Conservation (phyloP, 169 alveolate species). For the Eimeria necatrix region DNA sequence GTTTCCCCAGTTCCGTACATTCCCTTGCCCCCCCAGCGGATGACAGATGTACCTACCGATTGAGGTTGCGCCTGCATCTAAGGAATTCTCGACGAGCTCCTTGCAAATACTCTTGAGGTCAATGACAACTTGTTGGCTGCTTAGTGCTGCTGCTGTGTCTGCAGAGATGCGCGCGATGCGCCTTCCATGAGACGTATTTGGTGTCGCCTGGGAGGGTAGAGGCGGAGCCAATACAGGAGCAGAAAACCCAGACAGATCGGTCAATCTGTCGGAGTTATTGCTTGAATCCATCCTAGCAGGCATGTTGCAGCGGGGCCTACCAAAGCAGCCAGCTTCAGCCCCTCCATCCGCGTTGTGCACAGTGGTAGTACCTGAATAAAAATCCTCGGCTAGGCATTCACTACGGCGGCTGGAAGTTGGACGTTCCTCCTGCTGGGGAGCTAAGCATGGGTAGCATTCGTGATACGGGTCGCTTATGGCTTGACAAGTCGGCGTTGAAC, state of each 20-base stretch:
- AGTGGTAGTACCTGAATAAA: no score
- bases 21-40: no score
- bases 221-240: conserved; percentile 2
- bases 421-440: no score
- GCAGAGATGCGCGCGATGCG: conserved; percentile 23
- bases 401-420: no score
- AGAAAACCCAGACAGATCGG: conserved; percentile 25
- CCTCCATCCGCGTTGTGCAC: no score
- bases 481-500: no score
- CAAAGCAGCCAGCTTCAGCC: neutral
- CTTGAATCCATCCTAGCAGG: neutral
- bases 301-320: neutral
- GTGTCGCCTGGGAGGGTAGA: neutral
- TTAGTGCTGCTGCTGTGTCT: conserved; percentile 51
- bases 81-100: conserved; percentile 96
- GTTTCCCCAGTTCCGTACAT: no score
- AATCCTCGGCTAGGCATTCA: no score
- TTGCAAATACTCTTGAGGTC: conserved; percentile 89
- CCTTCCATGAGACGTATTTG: neutral
- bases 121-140: conserved; percentile 84
- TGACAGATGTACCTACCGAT: conserved; percentile 82
- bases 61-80: conserved; percentile 95
- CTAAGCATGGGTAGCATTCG: no score
- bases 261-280: neutral
- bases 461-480: no score